Evolutionary conservation across 441 rosid species (phyloP).

Genomic region (Erodium trifolium): DNA sequence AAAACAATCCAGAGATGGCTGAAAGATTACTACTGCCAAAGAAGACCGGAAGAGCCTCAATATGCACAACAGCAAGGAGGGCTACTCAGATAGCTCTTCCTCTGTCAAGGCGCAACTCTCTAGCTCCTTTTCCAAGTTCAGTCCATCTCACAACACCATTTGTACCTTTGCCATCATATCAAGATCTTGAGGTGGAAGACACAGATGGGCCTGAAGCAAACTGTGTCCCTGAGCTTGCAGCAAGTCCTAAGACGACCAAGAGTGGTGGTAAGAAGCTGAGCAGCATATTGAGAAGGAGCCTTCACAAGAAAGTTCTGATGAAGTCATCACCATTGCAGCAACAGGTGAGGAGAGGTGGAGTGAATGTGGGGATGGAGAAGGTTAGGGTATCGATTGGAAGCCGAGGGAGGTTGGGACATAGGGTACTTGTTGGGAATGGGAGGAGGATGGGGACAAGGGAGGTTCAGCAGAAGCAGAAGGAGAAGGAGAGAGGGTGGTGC

Average conservation of each 20-base stretch:
- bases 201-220: constrained; percentile 21
- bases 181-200: constrained; percentile 31
- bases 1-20: constrained; percentile 64
- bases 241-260: constrained; percentile 47
- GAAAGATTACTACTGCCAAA: constrained; percentile 44
- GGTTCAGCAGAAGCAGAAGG: constrained; percentile 48
- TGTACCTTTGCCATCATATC: constrained; percentile 25
- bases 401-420: constrained; percentile 59
- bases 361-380: constrained; percentile 80
- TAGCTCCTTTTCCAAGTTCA: constrained; percentile 54
- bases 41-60: constrained; percentile 69
- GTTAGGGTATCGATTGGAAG: constrained; percentile 82
- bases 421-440: constrained; percentile 48
- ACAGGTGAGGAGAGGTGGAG: constrained; percentile 62
- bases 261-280: constrained; percentile 47
- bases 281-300: constrained; percentile 59
- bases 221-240: constrained; percentile 37
- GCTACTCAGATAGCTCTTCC: constrained; percentile 33
- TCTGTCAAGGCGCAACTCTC: constrained; percentile 60
- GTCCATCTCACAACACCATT: constrained; percentile 25
- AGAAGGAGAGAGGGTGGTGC: constrained; percentile 73
- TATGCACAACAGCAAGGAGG: constrained; percentile 39
- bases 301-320: constrained; percentile 54
- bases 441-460: constrained; percentile 45
- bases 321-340: constrained; percentile 53